phyloP scores from a whole-genome alignment of 768 basidiomycete genomes.

The Sutorius australiensis region DNA sequence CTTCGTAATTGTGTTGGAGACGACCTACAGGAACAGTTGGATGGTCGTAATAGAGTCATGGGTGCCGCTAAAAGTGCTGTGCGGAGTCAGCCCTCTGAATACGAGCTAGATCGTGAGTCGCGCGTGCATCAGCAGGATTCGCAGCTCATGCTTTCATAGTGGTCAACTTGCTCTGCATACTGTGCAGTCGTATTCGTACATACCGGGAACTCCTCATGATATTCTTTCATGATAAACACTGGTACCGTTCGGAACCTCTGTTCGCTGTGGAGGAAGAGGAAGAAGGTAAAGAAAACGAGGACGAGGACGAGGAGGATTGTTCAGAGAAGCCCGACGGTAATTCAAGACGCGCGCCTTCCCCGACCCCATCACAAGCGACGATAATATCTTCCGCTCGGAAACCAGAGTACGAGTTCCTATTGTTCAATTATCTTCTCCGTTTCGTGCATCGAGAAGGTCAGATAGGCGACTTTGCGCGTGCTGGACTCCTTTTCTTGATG shows the following conservation, averaged over 20 bases:
- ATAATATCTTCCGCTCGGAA: constrained; percentile 57
- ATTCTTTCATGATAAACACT: constrained; percentile 94
- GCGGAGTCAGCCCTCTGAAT: constrained; percentile 76
- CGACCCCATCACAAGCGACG: constrained; percentile 58
- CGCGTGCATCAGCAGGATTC: background rate
- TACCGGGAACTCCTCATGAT: constrained; percentile 91
- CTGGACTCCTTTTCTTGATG: constrained; percentile 90
- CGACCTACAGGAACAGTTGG: constrained; percentile 82
- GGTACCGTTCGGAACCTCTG: constrained; percentile 73
- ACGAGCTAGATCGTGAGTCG: constrained; percentile 79
- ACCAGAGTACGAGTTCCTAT: constrained; percentile 89
- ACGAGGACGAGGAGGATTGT: constrained; percentile 36
- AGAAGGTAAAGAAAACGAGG: constrained; percentile 55
- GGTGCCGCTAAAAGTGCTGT: constrained; percentile 77
- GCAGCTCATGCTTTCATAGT: constrained; percentile 44
- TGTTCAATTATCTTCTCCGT: constrained; percentile 93
- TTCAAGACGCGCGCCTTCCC: constrained; percentile 43
- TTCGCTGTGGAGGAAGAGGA: constrained; percentile 76
- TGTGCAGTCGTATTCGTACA: constrained; percentile 89
- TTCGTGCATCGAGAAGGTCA: constrained; percentile 93
- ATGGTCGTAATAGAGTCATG: constrained; percentile 70
- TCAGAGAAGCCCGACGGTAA: constrained; percentile 4
- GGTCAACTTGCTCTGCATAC: constrained; percentile 85
- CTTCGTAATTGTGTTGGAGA: constrained; percentile 89
- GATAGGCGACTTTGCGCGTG: constrained; percentile 90